phyloP scores from a whole-genome alignment of 345 rosid genomes.

The Rhodomyrtus tomentosa region DNA sequence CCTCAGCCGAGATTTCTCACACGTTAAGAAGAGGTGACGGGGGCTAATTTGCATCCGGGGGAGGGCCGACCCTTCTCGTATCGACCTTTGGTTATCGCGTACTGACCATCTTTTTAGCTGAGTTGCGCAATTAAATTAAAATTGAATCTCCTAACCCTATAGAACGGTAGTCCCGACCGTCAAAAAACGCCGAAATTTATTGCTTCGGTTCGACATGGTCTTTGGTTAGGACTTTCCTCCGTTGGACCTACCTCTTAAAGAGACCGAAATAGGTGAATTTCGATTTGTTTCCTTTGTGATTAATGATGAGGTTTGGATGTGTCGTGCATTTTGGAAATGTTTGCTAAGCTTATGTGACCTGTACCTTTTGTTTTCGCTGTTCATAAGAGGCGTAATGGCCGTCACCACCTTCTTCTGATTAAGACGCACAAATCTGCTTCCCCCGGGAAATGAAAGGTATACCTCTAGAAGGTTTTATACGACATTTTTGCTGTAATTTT shows the following conservation, averaged over 20 bases:
- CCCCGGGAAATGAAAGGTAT: neutral
- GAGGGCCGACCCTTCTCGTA: neutral
- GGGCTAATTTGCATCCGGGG: neutral
- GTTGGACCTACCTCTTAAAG: neutral
- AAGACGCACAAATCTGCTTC: neutral
- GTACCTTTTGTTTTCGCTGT: neutral
- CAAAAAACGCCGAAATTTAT: neutral
- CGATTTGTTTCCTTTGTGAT: neutral
- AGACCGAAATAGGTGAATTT: neutral
- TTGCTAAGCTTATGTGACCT: neutral
- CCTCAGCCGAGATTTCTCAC: neutral
- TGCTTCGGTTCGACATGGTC: neutral
- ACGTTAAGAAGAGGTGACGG: neutral
- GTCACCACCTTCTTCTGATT: neutral
- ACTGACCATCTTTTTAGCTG: neutral
- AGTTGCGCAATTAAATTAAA: neutral
- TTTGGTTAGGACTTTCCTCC: neutral
- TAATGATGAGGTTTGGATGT: neutral
- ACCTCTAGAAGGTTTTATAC: neutral
- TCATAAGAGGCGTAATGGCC: neutral
- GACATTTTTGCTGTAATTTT: neutral
- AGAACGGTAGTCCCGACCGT: neutral
- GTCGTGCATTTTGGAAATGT: neutral
- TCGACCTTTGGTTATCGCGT: neutral
- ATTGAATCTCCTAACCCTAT: neutral